phyloP scores from a whole-genome alignment of 805 yeast genomes.

The Wickerhamomyces alni region DNA sequence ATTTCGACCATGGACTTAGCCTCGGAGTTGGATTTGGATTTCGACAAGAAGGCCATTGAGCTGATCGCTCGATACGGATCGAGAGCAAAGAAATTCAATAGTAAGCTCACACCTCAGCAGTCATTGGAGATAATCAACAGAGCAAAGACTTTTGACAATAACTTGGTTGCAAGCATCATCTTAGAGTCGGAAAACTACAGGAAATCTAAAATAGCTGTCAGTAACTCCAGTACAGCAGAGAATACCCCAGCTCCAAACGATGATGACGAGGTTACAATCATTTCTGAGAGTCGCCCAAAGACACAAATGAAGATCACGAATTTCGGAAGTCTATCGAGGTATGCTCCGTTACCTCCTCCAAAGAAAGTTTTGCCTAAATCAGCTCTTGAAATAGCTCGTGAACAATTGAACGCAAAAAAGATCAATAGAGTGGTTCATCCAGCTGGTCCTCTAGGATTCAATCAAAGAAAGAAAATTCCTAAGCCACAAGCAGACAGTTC shows the following conservation, averaged over 20 bases:
- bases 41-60: conserved; percentile 48
- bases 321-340: conserved; percentile 30
- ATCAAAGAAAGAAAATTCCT: conserved; percentile 29
- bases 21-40: conserved; percentile 40
- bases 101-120: conserved; percentile 64
- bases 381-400: conserved; percentile 33
- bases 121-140: conserved; percentile 54
- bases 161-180: conserved; percentile 47
- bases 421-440: conserved; percentile 35
- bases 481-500: conserved; percentile 19
- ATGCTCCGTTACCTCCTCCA: conserved; percentile 19
- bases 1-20: conserved; percentile 63
- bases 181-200: conserved; percentile 34
- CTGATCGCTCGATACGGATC: conserved; percentile 59
- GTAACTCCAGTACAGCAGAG: conserved; percentile 4
- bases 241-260: conserved; percentile 5
- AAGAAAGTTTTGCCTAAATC: conserved; percentile 26
- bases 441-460: conserved; percentile 44
- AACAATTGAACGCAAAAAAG: conserved; percentile 23
- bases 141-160: conserved; percentile 50
- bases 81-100: conserved; percentile 61
- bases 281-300: conserved; percentile 10
- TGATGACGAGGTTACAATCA: conserved; percentile 5
- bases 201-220: conserved; percentile 19
- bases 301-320: conserved; percentile 32